Evolutionary conservation across 495 filamentous ascomycete species (phyloP).

Genomic region (Talaromyces proteolyticus): DNA sequence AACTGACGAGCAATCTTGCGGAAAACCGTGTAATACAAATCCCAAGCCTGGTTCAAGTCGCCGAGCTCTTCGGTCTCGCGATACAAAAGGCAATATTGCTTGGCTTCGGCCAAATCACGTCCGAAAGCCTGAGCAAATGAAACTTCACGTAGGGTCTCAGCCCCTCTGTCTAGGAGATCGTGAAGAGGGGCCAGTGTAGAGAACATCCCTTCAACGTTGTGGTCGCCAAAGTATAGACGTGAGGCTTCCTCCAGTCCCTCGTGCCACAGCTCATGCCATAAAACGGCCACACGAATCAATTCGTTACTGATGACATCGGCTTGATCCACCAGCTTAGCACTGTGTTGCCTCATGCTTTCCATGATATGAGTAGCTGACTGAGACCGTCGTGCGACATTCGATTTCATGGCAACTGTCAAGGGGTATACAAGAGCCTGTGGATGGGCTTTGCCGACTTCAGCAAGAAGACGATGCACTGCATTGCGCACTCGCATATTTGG

Average conservation of each 20-base stretch:
- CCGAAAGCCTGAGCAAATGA: conserved; percentile 98
- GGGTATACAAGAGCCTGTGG: conserved; percentile 99
- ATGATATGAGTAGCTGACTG: conserved; percentile 86
- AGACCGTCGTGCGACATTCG: conserved; percentile 69
- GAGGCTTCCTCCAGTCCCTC: conserved; percentile 98
- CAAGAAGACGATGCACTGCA: conserved; percentile 83
- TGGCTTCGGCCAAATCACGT: conserved; percentile 86
- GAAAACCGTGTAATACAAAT: conserved; percentile 97
- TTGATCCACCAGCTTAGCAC: conserved; percentile 88
- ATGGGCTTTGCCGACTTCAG: conserved; percentile 87
- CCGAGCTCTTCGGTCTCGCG: conserved; percentile 79
- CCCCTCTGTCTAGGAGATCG: conserved; percentile 80
- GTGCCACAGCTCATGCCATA: conserved; percentile 99
- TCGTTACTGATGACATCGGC: conserved; percentile 91
- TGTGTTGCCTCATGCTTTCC: conserved; percentile 96
- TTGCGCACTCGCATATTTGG: conserved; percentile 78
- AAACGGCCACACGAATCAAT: conserved; percentile 88
- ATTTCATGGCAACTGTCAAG: conserved; percentile 98
- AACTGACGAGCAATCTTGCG: conserved; percentile 91
- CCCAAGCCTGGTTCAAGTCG: conserved; percentile 96
- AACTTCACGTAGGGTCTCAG: conserved; percentile 89
- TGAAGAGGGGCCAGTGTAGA: conserved; percentile 83
- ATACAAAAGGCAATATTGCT: conserved; percentile 93
- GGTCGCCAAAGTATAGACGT: conserved; percentile 85
- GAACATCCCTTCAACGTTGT: conserved; percentile 97